A percentile compares a stretch with the other conserved stretches of the same genome.
These are phyloP conservation scores for Neurospora sp. DNA, from an alignment of 495 filamentous ascomycete species.

Conservation along the genomic window DNA sequence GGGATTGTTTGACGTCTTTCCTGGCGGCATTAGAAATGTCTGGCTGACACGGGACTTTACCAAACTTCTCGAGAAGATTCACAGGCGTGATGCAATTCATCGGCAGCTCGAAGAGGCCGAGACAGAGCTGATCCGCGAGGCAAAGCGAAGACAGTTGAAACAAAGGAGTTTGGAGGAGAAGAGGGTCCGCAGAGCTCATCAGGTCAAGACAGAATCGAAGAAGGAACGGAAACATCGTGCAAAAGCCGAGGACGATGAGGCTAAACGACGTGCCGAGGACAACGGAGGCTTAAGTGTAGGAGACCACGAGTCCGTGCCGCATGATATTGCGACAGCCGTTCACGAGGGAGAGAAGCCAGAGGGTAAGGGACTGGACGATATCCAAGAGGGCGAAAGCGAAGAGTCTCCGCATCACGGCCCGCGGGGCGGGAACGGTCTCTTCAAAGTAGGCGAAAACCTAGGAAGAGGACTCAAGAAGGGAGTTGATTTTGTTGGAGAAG, in stretches of 20 bases:
- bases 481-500: constrained; percentile 35
- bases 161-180: constrained; percentile 54
- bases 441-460: constrained; percentile 28
- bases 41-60: constrained; percentile 95
- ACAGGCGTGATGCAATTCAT: constrained; percentile 62
- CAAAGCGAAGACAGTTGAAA: constrained; percentile 67
- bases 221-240: constrained; percentile 37
- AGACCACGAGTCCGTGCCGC: constrained; percentile 68
- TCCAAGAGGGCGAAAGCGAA: constrained; percentile 21
- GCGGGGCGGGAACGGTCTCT: constrained; percentile 18
- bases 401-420: constrained; percentile 7
- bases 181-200: constrained; percentile 41
- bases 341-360: constrained; percentile 29
- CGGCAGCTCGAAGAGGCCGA: constrained; percentile 68
- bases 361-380: constrained; percentile 14
- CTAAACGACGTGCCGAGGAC: constrained; percentile 51
- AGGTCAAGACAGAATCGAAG: constrained; percentile 36
- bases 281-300: constrained; percentile 68
- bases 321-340: constrained; percentile 59
- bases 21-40: constrained; percentile 89
- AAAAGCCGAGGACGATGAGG: constrained; percentile 44
- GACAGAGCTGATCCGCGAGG: constrained; percentile 68
- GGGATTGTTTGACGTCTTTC: constrained; percentile 91
- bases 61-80: constrained; percentile 77
- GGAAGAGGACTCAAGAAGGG: constrained; percentile 30